Conservation (phyloP, 768 basidiomycete genomes). For the Rhizopogon vesiculosus region DNA sequence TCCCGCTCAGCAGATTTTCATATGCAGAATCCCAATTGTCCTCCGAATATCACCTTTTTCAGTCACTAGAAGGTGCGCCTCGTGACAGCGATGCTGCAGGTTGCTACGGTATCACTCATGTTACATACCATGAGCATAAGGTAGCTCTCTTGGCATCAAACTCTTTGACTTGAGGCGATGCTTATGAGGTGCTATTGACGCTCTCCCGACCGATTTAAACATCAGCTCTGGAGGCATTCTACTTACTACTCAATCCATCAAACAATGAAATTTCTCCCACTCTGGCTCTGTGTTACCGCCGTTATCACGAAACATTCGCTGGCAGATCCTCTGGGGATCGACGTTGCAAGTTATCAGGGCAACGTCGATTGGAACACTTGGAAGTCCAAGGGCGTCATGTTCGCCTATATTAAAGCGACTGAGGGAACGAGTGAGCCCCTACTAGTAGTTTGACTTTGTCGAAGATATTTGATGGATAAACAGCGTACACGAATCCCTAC, state of each 20-base stretch:
- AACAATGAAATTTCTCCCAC: not conserved
- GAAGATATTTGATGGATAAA: not conserved
- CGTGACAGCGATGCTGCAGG: too few relatives aligned
- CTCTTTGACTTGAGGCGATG: not conserved
- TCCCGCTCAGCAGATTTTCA: too few relatives aligned
- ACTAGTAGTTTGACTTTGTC: not conserved
- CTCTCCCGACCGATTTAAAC: not conserved
- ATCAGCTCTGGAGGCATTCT: too few relatives aligned
- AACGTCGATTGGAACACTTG: constrained; percentile 44
- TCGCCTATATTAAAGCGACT: constrained; percentile 58
- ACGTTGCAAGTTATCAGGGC: constrained; percentile 44
- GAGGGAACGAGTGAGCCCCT: constrained; percentile 42
- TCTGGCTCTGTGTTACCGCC: constrained; percentile 1
- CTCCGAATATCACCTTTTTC: too few relatives aligned
- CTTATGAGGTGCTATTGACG: not conserved
- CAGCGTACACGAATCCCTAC: constrained; percentile 25
- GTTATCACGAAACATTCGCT: constrained; percentile 22
- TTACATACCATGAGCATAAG: too few relatives aligned
- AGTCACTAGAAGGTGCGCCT: too few relatives aligned
- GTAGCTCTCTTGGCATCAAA: not conserved
- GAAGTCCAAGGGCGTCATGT: constrained; percentile 42
- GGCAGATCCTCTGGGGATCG: constrained; percentile 39
- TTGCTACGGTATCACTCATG: too few relatives aligned
- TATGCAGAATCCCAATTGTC: too few relatives aligned
- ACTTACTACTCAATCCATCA: not conserved